phyloP scores from a whole-genome alignment of 2,329 filamentous ascomycete species.

The Alternaria panax region DNA sequence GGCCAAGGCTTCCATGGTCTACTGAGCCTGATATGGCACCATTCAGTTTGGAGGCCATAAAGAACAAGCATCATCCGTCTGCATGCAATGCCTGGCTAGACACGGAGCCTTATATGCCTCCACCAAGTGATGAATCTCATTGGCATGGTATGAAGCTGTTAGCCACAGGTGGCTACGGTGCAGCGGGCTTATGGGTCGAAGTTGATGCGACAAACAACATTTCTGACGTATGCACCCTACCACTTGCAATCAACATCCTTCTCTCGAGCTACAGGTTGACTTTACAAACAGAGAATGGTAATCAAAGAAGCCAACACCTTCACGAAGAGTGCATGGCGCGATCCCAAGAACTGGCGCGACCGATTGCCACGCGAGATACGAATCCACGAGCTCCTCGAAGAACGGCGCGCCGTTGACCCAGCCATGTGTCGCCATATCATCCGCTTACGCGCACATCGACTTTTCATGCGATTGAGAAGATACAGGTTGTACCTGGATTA shows the following conservation, averaged over 20 bases:
- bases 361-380: slow-evolving; percentile 14
- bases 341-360: slow-evolving; percentile 8
- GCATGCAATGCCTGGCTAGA: background rate
- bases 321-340: background rate
- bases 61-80: background rate
- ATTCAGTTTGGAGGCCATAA: background rate
- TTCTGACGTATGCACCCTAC: background rate
- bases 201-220: background rate
- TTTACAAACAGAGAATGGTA: slow-evolving; percentile 13
- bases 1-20: slow-evolving; percentile 5
- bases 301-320: slow-evolving; percentile 9
- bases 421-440: slow-evolving; percentile 6
- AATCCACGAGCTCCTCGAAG: slow-evolving; percentile 18
- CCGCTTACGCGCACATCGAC: slow-evolving; percentile 8
- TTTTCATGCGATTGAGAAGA: slow-evolving; percentile 14
- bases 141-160: background rate
- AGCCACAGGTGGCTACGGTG: background rate
- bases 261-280: background rate
- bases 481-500: slow-evolving; percentile 17
- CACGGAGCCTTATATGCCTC: background rate
- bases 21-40: background rate
- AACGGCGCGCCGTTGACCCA: background rate
- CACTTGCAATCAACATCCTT: background rate
- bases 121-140: background rate
- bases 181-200: background rate